Evolutionary conservation across 192 early-diverging fungal genomes (phyloP), one percentile per base, ranked within the genome.

Genomic region (Coemansia sp.): DNA sequence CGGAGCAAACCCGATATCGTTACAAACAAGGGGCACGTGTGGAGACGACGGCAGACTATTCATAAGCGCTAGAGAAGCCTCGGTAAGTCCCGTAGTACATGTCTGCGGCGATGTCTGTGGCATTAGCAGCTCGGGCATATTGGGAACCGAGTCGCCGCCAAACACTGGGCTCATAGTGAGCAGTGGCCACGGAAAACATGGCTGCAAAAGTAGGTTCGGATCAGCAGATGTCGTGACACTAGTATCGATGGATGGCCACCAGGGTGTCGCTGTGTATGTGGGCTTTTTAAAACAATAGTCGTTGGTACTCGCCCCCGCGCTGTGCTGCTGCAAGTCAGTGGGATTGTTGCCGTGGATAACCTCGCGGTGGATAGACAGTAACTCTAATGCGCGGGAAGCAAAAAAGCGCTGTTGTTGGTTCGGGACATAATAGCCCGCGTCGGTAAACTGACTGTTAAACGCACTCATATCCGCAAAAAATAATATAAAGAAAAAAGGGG

Each of bases 341-440:
- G 53, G 12, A 9, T 55, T 27, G 6, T n/a, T 55, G 53, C 10
- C 27, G 27, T 55, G 53, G 40, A 76, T 76, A 20, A 76, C 44
- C 43, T 76, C 74, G 16, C 74, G 64, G 13, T 53, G 69, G 11
- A 76, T 76, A 18, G 74, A 69, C 33, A 76, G 46, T 12, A 76
- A 49, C 40, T 70, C 74, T 3, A 20, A 41, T 10, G 64, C 47
- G 3, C 74, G 74, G 5, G 74, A 7, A 13, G 60, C 74, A 61
- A 76, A 76, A 43, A 76, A 76, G 31, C 69, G 57, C 34, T 66
- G 74, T 5, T 76, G 69, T 9, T 39, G 52, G 6, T 40, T 64
- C 8, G 39, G 43, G 12, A 43, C 34, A 44, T 57, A 63, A 18
- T 39, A 49, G 33, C 44, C 15, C 49, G 70, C 39, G 38, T 65